Conservation (phyloP, 192 early-diverging fungal species). For the Geranomyces variabilis region DNA sequence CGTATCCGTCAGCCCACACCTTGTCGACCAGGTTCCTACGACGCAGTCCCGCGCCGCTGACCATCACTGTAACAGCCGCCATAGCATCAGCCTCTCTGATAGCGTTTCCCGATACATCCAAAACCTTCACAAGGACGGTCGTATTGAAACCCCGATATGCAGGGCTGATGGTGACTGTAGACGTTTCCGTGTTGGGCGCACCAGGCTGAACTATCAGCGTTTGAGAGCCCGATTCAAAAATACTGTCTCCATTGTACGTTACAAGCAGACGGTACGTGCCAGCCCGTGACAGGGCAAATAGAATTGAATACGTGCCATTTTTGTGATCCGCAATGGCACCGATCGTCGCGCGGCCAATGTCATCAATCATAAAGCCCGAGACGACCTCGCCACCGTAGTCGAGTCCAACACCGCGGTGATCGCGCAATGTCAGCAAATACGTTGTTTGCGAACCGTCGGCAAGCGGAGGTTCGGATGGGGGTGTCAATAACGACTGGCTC, state of each 20-base stretch:
- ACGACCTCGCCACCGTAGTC: constrained; percentile 4
- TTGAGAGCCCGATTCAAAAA: neutral
- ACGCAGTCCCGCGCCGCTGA: too few relatives aligned
- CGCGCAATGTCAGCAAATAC: constrained; percentile 4
- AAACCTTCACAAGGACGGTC: neutral
- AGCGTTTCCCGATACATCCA: neutral
- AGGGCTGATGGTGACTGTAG: neutral
- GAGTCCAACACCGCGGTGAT: neutral
- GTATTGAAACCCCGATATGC: neutral
- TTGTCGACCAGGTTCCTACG: too few relatives aligned
- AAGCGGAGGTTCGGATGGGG: neutral
- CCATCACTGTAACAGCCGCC: neutral
- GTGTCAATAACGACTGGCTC: neutral
- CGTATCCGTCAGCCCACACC: neutral
- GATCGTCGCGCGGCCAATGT: neutral
- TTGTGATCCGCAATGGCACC: neutral
- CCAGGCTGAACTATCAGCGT: neutral
- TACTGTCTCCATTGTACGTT: neutral
- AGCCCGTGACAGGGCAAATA: neutral
- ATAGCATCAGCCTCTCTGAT: neutral
- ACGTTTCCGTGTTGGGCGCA: neutral
- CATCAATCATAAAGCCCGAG: neutral
- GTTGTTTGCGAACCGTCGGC: neutral
- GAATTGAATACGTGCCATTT: constrained; percentile 3
- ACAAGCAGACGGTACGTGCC: neutral